These are phyloP conservation scores for Beauveria rudraprayagi DNA, from an alignment of 2,329 filamentous ascomycete species.

Conservation along the genomic window DNA sequence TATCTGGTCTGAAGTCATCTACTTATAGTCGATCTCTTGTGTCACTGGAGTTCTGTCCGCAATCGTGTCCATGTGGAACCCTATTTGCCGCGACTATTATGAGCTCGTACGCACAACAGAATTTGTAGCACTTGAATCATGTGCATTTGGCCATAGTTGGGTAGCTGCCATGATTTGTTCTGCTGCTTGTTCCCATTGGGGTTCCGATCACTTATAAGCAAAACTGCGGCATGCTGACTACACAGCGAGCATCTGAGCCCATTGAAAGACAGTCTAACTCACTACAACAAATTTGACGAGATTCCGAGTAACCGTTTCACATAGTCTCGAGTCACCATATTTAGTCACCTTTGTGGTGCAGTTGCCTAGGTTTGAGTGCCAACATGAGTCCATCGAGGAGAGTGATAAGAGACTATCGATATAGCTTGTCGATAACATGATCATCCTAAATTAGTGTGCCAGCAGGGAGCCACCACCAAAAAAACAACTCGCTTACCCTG, in stretches of 20 bases:
- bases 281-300: no score
- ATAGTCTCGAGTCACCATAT: no score
- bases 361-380: not conserved
- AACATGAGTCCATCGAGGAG: not conserved
- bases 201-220: not conserved
- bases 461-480: not conserved
- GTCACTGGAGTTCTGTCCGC: not conserved
- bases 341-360: no score
- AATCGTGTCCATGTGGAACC: not conserved
- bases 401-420: not conserved
- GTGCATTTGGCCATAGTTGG: no score
- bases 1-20: no score
- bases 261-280: no score
- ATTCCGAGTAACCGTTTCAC: no score
- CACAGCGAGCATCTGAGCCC: not conserved
- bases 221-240: no score
- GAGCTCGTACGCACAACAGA: not conserved
- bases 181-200: not conserved
- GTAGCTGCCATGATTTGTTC: not conserved
- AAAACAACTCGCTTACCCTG: conserved; percentile 16
- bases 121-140: no score
- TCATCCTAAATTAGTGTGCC: no score
- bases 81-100: not conserved
- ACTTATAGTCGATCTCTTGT: not conserved
- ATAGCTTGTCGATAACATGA: not conserved